Evolutionary conservation across 2,329 filamentous ascomycete genomes (phyloP).

Genomic region (Claviceps pazoutovae): DNA sequence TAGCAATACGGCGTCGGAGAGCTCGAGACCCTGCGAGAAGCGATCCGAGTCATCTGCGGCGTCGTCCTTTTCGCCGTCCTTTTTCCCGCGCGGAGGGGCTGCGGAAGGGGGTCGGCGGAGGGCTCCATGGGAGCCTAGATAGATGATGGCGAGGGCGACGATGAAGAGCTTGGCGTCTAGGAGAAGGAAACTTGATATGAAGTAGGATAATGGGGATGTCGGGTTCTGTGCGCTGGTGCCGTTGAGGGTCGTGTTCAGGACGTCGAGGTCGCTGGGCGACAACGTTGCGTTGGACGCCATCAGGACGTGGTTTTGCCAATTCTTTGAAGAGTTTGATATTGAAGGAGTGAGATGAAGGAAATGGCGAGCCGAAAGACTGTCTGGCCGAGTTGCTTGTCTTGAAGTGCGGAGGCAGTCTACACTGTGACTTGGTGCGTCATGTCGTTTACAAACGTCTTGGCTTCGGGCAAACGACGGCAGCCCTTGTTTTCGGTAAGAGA

Average conservation of each 20-base stretch:
- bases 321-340: too few relatives aligned
- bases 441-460: too few relatives aligned
- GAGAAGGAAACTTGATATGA: conserved; percentile 27
- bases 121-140: conserved; percentile 71
- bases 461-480: too few relatives aligned
- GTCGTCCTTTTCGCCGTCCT: conserved; percentile 28
- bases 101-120: conserved; percentile 74
- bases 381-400: background rate
- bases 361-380: background rate
- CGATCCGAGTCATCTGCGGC: conserved; percentile 30
- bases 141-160: conserved; percentile 70
- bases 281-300: conserved; percentile 13
- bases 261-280: conserved; percentile 13
- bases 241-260: conserved; percentile 17
- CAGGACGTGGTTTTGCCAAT: background rate
- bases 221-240: conserved; percentile 8
- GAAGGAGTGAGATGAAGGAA: too few relatives aligned
- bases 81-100: conserved; percentile 37
- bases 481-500: too few relatives aligned
- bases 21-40: conserved; percentile 35
- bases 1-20: conserved; percentile 72
- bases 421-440: too few relatives aligned
- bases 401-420: background rate
- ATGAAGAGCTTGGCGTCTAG: conserved; percentile 37
- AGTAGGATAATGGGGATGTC: conserved; percentile 15